These are phyloP conservation scores for Polyporus tsugae DNA, from an alignment of 1,284 basidiomycete genomes.

Conservation along the genomic window DNA sequence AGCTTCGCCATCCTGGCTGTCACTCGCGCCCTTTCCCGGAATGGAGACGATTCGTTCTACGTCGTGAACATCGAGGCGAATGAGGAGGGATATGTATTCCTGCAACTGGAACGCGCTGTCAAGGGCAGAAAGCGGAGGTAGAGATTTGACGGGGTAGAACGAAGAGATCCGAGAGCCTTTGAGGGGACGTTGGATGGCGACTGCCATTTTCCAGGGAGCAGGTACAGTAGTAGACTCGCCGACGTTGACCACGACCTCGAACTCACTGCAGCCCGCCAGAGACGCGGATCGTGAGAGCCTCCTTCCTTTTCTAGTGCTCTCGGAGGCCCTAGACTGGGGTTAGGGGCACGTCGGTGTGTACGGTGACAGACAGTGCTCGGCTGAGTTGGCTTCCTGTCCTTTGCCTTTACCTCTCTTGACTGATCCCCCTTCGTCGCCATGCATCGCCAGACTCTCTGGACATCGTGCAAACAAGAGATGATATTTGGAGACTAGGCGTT, in stretches of 20 bases:
- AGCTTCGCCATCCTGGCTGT: slow-evolving; percentile 47
- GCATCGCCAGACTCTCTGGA: neutral
- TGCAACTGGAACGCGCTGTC: slow-evolving; percentile 95
- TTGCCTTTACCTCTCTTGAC: no score
- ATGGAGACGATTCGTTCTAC: slow-evolving; percentile 84
- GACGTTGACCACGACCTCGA: slow-evolving; percentile 11
- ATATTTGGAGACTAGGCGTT: neutral
- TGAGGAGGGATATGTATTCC: slow-evolving; percentile 91
- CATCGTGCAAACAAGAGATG: neutral
- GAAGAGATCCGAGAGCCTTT: slow-evolving; percentile 79
- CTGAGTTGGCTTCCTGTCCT: no score
- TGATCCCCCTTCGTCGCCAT: neutral
- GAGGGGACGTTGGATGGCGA: slow-evolving; percentile 65
- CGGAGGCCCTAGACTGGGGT: neutral
- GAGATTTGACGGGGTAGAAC: slow-evolving; percentile 75
- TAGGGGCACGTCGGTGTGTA: no score
- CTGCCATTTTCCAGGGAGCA: slow-evolving; percentile 37
- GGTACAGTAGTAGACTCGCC: slow-evolving; percentile 13
- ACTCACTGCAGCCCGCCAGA: neutral
- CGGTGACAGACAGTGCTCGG: no score
- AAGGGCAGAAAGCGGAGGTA: slow-evolving; percentile 73
- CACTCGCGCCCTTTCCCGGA: slow-evolving; percentile 55
- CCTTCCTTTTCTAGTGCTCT: neutral
- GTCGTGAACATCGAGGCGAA: slow-evolving; percentile 88
- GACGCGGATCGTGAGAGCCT: slow-evolving; percentile 2